Evolutionary conservation across 345 rosid species (phyloP).

Genomic region (Anacardium occidentale): DNA sequence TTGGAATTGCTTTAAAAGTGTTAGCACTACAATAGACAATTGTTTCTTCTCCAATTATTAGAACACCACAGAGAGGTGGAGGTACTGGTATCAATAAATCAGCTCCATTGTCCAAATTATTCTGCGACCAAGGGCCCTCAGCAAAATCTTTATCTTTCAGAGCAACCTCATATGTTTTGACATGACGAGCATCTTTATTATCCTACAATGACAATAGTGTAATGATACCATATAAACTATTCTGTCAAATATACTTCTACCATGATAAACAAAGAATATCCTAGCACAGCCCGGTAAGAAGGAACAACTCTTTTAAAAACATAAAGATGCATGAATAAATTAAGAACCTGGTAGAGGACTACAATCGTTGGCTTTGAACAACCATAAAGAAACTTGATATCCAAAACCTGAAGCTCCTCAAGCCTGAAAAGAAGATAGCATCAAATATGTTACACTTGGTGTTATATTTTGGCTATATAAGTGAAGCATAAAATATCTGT

Average conservation of each 20-base stretch:
- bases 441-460: background rate
- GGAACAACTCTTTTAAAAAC: background rate
- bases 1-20: conserved; percentile 80
- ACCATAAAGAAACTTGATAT: conserved; percentile 90
- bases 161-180: conserved; percentile 93
- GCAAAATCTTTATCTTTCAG: conserved; percentile 92
- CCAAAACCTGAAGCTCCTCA: conserved; percentile 96
- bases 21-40: conserved; percentile 89
- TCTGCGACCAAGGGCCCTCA: conserved; percentile 97
- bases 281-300: background rate
- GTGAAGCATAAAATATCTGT: background rate
- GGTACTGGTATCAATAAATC: conserved; percentile 93
- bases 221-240: conserved; percentile 9
- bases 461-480: background rate
- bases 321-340: conserved; percentile 12
- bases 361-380: conserved; percentile 89
- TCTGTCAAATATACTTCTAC: background rate
- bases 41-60: conserved; percentile 92
- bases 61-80: conserved; percentile 96
- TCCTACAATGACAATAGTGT: conserved; percentile 48
- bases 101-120: conserved; percentile 94
- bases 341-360: conserved; percentile 77
- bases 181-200: conserved; percentile 97
- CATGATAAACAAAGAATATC: background rate
- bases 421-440: conserved; percentile 53